Base-by-base conservation (phyloP, 2,329 filamentous ascomycete species). In the Stagonosporopsis rhizophila region DNA sequence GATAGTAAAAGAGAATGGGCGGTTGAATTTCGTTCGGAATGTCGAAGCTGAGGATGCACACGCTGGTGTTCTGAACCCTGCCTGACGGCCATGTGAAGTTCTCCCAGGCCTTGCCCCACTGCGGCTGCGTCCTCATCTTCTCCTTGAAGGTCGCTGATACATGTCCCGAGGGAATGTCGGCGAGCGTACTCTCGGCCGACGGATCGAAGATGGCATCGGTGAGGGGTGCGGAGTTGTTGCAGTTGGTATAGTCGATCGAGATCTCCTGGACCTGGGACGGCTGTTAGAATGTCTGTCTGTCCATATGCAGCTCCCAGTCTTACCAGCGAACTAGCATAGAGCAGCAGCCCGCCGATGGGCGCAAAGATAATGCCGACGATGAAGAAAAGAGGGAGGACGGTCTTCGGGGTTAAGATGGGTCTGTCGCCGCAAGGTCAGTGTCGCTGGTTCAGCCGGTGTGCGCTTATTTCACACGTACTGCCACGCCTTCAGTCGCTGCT, bases 401-500 rank as follows among this genome's bases (percentile, higher is more conserved):
- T 96, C 80, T 96, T 96, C 2, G 94, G 94, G 3, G 94, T 98
- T 47, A 97, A 83, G 72, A 98, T 97, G 34, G 94, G 94, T 80
- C 91, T 95, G 72, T 53, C 61, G 63, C 45, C 62, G 65, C 49
- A 65, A 60, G 66, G 76, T 83, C 70, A 82, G 80, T 46, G 28
- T 66, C 34, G 37, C 30, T 20, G 19, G 20, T 12, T 35, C 25
- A 30, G 23, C n/a, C 20, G 15, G 17, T 15, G 1, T n/a, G 34
- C 40, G 1, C 11, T n/a, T 35, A 11, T 11, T 44, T 15, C 27
- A 42, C 38, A 85, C 92, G 79, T 83, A 96, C 89, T 99, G 95
- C 95, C 95, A 99, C 81, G 95, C 95, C 80, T 98, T 97, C 77
- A 99, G 80, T 74, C 95, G 88, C 79, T 99, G 95, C 76, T 99